phyloP scores from a whole-genome alignment of 2,329 filamentous ascomycete species.

The Triangularia verruculosa region DNA sequence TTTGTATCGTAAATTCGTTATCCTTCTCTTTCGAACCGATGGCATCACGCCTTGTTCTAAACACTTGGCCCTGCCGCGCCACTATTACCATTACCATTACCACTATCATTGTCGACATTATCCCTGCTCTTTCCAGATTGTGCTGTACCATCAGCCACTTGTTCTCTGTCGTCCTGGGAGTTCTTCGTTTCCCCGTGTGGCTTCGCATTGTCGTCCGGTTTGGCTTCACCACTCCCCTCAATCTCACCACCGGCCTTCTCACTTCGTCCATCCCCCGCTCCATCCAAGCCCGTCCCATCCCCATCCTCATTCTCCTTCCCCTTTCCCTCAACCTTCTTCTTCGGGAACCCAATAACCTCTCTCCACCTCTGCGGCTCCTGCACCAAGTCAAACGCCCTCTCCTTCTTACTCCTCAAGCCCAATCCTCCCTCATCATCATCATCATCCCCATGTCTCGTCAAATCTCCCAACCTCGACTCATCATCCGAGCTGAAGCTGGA shows the following conservation, averaged over 20 bases:
- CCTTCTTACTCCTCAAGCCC: slow-evolving; percentile 47
- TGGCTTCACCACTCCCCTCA: not conserved
- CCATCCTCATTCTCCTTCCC: not conserved
- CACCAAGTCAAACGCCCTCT: slow-evolving; percentile 49
- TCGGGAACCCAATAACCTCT: slow-evolving; percentile 23
- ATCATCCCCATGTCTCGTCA: slow-evolving; percentile 33
- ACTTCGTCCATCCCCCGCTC: not conserved
- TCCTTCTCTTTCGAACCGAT: not conserved
- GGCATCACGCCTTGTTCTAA: not conserved
- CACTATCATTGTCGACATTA: not conserved
- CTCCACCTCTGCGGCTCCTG: slow-evolving; percentile 49
- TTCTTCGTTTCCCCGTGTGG: no score
- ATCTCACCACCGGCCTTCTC: not conserved
- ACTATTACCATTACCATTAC: not conserved
- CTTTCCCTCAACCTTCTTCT: slow-evolving; percentile 3
- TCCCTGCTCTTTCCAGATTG: not conserved
- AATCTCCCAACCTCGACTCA: slow-evolving; percentile 49
- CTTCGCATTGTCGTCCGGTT: not conserved
- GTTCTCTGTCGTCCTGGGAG: no score
- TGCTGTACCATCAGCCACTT: no score
- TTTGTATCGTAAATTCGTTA: not conserved
- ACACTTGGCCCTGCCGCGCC: not conserved
- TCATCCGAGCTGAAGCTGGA: slow-evolving; percentile 51
- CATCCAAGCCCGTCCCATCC: not conserved
- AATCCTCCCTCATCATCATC: slow-evolving; percentile 27